These are phyloP conservation scores for Myriangium duriaei DNA, from an alignment of 2,329 filamentous ascomycete species.

Conservation along the genomic window DNA sequence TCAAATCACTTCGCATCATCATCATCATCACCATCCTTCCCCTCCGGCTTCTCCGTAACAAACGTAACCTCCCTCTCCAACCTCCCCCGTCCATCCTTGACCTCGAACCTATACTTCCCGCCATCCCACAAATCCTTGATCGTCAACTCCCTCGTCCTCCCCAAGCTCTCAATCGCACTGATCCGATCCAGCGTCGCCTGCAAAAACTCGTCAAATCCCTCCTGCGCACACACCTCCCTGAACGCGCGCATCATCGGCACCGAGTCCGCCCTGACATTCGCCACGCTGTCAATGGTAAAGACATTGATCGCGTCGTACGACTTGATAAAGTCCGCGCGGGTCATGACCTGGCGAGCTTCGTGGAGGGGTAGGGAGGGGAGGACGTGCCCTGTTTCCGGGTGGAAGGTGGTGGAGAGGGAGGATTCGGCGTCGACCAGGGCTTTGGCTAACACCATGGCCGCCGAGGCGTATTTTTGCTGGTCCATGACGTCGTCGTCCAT, in stretches of 20 bases:
- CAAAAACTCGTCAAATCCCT: slow-evolving; percentile 71
- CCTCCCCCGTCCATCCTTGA: slow-evolving; percentile 34
- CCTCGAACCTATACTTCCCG: slow-evolving; percentile 60
- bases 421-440: slow-evolving; percentile 77
- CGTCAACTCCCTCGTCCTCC: slow-evolving; percentile 84
- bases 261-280: slow-evolving; percentile 80
- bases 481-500: slow-evolving; percentile 99
- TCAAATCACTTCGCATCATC: no score
- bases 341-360: slow-evolving; percentile 84
- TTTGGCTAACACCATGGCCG: slow-evolving; percentile 84
- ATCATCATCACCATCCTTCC: slow-evolving; percentile 17
- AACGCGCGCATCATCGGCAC: slow-evolving; percentile 96
- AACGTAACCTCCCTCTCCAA: slow-evolving; percentile 37
- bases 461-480: slow-evolving; percentile 89
- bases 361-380: slow-evolving; percentile 73
- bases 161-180: slow-evolving; percentile 81
- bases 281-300: slow-evolving; percentile 81
- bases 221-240: slow-evolving; percentile 61
- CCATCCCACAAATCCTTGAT: slow-evolving; percentile 86
- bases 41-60: slow-evolving; percentile 21
- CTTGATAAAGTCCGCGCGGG: slow-evolving; percentile 85
- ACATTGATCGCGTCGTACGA: slow-evolving; percentile 87
- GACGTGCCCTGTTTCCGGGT: slow-evolving; percentile 55
- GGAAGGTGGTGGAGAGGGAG: slow-evolving; percentile 46
- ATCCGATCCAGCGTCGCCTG: slow-evolving; percentile 77